phyloP scores from a whole-genome alignment of 306 rosid species.

The Boehmeria nivea region DNA sequence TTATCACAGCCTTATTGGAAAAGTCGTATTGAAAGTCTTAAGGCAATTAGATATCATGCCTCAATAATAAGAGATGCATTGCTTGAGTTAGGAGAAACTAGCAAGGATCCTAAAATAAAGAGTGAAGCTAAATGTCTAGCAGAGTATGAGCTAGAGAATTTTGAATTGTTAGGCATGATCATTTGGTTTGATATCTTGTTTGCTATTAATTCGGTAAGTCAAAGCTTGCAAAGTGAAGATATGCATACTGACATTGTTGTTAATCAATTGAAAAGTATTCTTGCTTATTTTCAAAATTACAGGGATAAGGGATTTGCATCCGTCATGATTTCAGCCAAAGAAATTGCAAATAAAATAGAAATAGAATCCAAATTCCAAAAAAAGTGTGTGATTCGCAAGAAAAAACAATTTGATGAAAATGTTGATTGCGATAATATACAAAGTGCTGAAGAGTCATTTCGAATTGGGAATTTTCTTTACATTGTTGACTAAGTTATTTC shows the following conservation, averaged over 20 bases:
- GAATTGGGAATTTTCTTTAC: background rate
- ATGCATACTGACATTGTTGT: background rate
- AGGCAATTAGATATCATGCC: too few relatives aligned
- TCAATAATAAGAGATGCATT: background rate
- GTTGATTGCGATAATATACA: too few relatives aligned
- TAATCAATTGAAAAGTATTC: background rate
- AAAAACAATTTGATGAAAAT: too few relatives aligned
- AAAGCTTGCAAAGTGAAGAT: background rate
- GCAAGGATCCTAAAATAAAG: background rate
- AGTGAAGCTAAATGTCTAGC: slow-evolving; percentile 6
- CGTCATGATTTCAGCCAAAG: background rate
- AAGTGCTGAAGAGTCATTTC: too few relatives aligned
- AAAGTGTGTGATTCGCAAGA: too few relatives aligned
- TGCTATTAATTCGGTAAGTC: background rate
- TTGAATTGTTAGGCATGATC: too few relatives aligned
- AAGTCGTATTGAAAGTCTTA: background rate
- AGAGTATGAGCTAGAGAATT: slow-evolving; percentile 1
- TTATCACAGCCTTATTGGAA: background rate
- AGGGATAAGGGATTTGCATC: background rate
- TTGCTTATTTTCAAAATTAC: background rate
- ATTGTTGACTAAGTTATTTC: background rate
- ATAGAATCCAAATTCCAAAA: background rate
- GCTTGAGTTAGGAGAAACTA: background rate
- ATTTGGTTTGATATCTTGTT: slow-evolving; percentile 8
- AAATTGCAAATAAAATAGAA: background rate